phyloP scores from a whole-genome alignment of 2,329 filamentous ascomycete genomes.

The Ophiognomonia clavigignenti-juglandacearum region DNA sequence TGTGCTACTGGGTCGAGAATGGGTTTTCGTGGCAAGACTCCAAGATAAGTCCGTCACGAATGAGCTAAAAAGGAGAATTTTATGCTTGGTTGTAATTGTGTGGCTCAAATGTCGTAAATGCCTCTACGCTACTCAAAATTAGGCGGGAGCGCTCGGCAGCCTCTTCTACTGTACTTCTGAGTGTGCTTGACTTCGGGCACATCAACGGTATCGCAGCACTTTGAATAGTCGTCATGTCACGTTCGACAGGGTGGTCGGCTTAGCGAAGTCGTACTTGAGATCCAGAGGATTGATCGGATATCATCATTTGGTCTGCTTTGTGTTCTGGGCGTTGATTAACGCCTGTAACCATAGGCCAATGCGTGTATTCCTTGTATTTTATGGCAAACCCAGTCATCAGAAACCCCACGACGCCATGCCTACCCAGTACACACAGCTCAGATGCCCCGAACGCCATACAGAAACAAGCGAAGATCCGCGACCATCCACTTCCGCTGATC shows the following conservation, averaged over 20 bases:
- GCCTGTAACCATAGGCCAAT: not conserved
- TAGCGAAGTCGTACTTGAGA: too few species aligned
- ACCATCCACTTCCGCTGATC: not conserved
- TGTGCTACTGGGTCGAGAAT: too few species aligned
- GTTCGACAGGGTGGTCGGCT: too few species aligned
- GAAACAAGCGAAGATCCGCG: conserved; percentile 1
- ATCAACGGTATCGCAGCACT: too few species aligned
- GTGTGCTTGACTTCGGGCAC: too few species aligned
- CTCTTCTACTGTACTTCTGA: too few species aligned
- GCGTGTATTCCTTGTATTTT: not conserved
- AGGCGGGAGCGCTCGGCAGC: too few species aligned
- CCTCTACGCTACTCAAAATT: not conserved
- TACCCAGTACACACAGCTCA: conserved; percentile 22
- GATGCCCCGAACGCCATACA: conserved; percentile 14
- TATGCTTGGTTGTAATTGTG: too few species aligned
- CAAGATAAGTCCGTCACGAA: too few species aligned
- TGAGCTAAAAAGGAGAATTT: too few species aligned
- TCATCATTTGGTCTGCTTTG: conserved; percentile 5
- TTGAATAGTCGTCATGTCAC: too few species aligned
- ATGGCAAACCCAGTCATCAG: not conserved
- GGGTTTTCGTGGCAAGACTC: too few species aligned
- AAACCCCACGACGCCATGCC: conserved; percentile 2
- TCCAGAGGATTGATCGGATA: not conserved
- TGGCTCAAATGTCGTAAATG: not conserved
- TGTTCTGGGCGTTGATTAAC: not conserved